Percentiles rank a stretch among this genome's conserved stretches.
Evolutionary conservation across 306 rosid species (phyloP).

Genomic region (Sicyos edulis): DNA sequence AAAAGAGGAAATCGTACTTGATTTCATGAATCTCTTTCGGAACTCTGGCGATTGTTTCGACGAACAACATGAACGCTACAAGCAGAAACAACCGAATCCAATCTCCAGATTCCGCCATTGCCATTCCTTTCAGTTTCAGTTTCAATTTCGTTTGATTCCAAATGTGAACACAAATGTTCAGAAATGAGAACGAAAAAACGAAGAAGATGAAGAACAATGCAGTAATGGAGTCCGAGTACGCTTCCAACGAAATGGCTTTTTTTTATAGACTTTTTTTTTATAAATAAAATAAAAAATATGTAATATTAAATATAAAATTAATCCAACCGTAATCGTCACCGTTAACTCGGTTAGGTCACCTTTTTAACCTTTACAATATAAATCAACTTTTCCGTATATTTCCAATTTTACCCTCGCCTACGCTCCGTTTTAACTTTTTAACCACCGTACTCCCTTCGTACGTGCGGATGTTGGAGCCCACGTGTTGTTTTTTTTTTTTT

Average conservation of each 20-base stretch:
- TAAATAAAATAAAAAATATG: no score
- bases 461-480: not conserved
- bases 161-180: slow-evolving; percentile 7
- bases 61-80: slow-evolving; percentile 37
- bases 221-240: slow-evolving; percentile 22
- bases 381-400: not conserved
- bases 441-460: not conserved
- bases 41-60: slow-evolving; percentile 39
- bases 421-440: slow-evolving; percentile 16
- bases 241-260: slow-evolving; percentile 22
- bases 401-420: slow-evolving; percentile 4
- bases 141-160: not conserved
- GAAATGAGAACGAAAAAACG: not conserved
- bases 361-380: not conserved
- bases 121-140: not conserved
- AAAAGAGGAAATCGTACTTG: slow-evolving; percentile 32
- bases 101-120: slow-evolving; percentile 50
- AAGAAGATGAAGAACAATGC: slow-evolving; percentile 11
- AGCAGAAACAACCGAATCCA: slow-evolving; percentile 31
- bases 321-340: slow-evolving; percentile 1
- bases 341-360: not conserved
- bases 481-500: not conserved
- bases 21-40: slow-evolving; percentile 34
- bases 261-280: slow-evolving; percentile 18
- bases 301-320: not conserved